Evolutionary conservation across 495 filamentous ascomycete genomes (phyloP), one percentile per base, ranked within the genome.

Genomic region (Gamarada debralockiae): DNA sequence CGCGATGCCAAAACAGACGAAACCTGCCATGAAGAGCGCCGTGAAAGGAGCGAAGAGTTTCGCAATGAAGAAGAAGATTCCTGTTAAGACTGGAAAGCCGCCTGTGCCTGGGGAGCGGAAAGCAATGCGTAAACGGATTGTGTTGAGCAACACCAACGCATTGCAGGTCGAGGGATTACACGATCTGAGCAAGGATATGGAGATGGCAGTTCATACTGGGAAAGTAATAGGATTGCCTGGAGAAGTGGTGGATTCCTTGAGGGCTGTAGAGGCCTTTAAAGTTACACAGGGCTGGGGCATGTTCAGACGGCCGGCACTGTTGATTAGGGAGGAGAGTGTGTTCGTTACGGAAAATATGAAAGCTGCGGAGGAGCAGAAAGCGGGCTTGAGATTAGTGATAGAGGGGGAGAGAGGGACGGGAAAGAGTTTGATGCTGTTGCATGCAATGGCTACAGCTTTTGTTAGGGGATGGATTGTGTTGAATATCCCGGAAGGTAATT

Each of bases 71-170:
- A 79, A 70, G 62, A 82, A 80, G 59, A 78, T 76, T 62, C 49
- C 66, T 0, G 49, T 58, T 4, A 72, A 74, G 3, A 43, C 60
- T 25, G 67, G 52, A 8, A 80, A 82, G 65, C 73, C 77, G 4
- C 85, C 89, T 14, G 72, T 70, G 23, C 67, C 78, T 8, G 93
- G 91, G 52, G 90, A 96, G 73, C 83, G 92, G 62, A 96, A 90
- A 68, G 84, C 87, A 20, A 70, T 89, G 59, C 82, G 90, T 56
- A 97, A 95, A 73, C 81, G 87, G 50, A 86, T 98, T 53, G 83
- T 92, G 25, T 79, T 98, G 36, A 93, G 85, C 70, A 98, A 97
- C 70, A 85, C 86, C 62, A 97, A 96, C 72, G 93, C 93, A 31
- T 73, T 96, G 18, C 80, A 82, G 58, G 81, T 96, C 23, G 64